Evolutionary conservation across 2,329 filamentous ascomycete species (phyloP).

Genomic region (Colletotrichum coccodes): DNA sequence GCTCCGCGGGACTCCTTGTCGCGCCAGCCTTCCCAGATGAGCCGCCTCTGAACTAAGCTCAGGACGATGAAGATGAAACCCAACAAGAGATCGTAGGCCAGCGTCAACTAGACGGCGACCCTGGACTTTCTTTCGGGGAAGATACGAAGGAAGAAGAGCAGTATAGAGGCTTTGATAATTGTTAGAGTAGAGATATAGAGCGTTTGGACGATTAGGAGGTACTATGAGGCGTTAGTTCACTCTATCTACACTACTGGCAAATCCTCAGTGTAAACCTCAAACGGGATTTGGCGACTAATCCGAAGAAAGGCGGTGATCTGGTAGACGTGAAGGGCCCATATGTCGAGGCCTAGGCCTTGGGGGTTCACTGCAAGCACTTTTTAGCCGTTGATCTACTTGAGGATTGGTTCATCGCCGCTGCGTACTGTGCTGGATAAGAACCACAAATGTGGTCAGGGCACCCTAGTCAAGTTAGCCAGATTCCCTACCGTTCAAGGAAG

Average conservation of each 20-base stretch:
- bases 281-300: conserved; percentile 43
- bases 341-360: conserved; percentile 59
- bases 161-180: conserved; percentile 46
- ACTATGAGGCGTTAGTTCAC: conserved; percentile 39
- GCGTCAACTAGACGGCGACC: conserved; percentile 35
- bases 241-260: no score
- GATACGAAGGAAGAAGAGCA: conserved; percentile 48
- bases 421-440: conserved; percentile 6
- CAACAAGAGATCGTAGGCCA: conserved; percentile 13
- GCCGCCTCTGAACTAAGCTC: conserved; percentile 52
- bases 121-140: conserved; percentile 42
- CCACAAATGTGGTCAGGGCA: conserved; percentile 1
- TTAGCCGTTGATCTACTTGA: background rate
- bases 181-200: conserved; percentile 45
- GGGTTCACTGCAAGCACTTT: conserved; percentile 6
- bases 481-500: no score
- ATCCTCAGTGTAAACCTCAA: conserved; percentile 49
- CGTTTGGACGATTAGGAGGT: conserved; percentile 47
- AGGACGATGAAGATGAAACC: conserved; percentile 45
- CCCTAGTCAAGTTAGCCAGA: background rate
- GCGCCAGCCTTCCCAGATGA: conserved; percentile 51
- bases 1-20: conserved; percentile 42
- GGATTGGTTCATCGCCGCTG: no score
- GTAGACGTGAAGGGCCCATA: conserved; percentile 52
- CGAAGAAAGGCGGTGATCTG: conserved; percentile 16